phyloP scores from a whole-genome alignment of 2,329 filamentous ascomycete species.

The Pyricularia pennisetigena region DNA sequence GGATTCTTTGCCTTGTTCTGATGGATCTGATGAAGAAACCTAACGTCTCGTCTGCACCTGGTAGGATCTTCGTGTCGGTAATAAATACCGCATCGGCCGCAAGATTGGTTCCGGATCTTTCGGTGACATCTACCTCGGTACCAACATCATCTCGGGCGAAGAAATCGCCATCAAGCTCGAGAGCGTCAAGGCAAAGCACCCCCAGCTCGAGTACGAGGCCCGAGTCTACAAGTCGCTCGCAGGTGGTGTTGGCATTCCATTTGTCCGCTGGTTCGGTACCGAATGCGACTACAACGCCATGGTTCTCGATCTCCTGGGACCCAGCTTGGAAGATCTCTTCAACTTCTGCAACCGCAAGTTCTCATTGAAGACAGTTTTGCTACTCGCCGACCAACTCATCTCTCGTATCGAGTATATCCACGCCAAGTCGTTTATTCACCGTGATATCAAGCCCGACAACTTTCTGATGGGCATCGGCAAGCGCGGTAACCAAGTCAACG shows the following conservation, averaged over 20 bases:
- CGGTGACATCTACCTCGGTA: constrained; percentile 97
- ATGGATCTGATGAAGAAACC: neutral
- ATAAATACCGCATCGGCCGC: constrained; percentile 98
- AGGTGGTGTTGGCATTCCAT: constrained; percentile 94
- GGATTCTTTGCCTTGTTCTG: neutral
- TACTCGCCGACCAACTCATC: constrained; percentile 95
- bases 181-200: constrained; percentile 98
- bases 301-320: constrained; percentile 94
- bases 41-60: constrained; percentile 6
- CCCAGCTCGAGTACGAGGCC: constrained; percentile 96
- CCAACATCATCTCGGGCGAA: constrained; percentile 98
- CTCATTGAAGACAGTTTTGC: constrained; percentile 93
- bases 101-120: constrained; percentile 98
- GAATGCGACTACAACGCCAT: constrained; percentile 99
- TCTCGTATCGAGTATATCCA: constrained; percentile 99
- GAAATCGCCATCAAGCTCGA: constrained; percentile 99
- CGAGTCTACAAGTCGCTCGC: constrained; percentile 86
- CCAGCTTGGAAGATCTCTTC: constrained; percentile 95
- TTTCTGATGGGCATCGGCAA: constrained; percentile 99
- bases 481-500: constrained; percentile 98
- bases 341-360: constrained; percentile 99
- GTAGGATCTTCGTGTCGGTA: constrained; percentile 96
- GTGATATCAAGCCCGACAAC: constrained; percentile 99
- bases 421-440: constrained; percentile 98
- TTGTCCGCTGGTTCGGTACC: constrained; percentile 98